Conservation (phyloP, 192 early-diverging fungal genomes). For the Podila epigama region DNA sequence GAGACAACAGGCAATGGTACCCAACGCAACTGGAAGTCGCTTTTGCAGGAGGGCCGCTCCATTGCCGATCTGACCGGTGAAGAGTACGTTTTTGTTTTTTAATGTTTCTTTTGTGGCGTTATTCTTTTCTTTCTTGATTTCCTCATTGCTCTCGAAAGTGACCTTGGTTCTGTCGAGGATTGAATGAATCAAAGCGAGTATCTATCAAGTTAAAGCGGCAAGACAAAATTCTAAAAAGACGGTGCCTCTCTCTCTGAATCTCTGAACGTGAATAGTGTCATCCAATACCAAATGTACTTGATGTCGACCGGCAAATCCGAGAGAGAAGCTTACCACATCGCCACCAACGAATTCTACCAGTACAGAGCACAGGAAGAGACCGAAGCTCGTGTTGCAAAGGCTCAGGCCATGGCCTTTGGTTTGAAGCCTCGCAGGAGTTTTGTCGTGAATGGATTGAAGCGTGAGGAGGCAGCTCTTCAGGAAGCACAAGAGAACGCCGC, state of each 20-base stretch:
- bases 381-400: slow-evolving; percentile 67
- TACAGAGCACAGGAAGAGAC: slow-evolving; percentile 81
- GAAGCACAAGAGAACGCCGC: slow-evolving; percentile 32
- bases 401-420: slow-evolving; percentile 60
- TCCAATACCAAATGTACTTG: slow-evolving; percentile 84
- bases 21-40: slow-evolving; percentile 60
- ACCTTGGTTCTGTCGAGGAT: too few species aligned
- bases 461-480: slow-evolving; percentile 34
- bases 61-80: slow-evolving; percentile 78
- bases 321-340: slow-evolving; percentile 81
- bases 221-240: neutral
- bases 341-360: slow-evolving; percentile 82
- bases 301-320: slow-evolving; percentile 72
- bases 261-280: slow-evolving; percentile 65
- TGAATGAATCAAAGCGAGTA: too few species aligned
- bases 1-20: slow-evolving; percentile 66
- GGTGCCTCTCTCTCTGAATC: neutral
- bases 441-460: slow-evolving; percentile 47
- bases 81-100: slow-evolving; percentile 65
- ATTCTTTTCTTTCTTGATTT: too few species aligned
- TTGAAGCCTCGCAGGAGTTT: slow-evolving; percentile 42
- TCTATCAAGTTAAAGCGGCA: too few species aligned
- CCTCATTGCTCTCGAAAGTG: too few species aligned
- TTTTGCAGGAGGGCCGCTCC: slow-evolving; percentile 58
- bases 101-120: too few species aligned